These are phyloP conservation scores for Amylocarpus encephaloides DNA, from an alignment of 2,329 filamentous ascomycete genomes.

Conservation along the genomic window DNA sequence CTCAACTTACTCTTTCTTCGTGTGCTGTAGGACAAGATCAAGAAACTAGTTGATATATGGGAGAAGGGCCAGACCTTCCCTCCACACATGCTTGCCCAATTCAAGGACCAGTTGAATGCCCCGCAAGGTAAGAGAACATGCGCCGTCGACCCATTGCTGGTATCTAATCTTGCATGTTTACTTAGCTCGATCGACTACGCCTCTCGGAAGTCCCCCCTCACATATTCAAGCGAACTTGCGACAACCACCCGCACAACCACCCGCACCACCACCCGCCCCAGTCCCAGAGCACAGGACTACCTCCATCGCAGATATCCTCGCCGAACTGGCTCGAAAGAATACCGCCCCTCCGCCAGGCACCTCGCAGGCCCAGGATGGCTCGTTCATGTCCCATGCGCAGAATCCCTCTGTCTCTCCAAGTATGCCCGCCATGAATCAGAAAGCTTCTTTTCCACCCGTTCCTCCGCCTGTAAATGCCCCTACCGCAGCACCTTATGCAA, in stretches of 20 bases:
- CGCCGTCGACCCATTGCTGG: constrained; percentile 13
- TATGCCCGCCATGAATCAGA: constrained; percentile 22
- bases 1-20: constrained; percentile 42
- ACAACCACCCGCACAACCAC: constrained; percentile 26
- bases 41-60: constrained; percentile 95
- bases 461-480: constrained; percentile 56
- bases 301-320: constrained; percentile 70
- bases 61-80: constrained; percentile 93
- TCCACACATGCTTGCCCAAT: constrained; percentile 65
- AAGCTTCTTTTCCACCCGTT: constrained; percentile 33
- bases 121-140: constrained; percentile 55
- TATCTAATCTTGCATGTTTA: constrained; percentile 34
- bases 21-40: constrained; percentile 80
- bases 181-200: constrained; percentile 65
- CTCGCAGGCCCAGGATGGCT: constrained; percentile 26
- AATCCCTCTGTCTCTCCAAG: constrained; percentile 32
- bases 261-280: constrained; percentile 31
- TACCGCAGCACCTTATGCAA: constrained; percentile 30
- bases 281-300: constrained; percentile 40
- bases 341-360: constrained; percentile 38
- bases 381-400: constrained; percentile 41
- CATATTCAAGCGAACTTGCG: constrained; percentile 36
- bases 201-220: constrained; percentile 48
- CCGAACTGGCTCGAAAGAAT: constrained; percentile 74
- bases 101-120: constrained; percentile 72